Evolutionary conservation across 2,329 filamentous ascomycete genomes (phyloP).

Genomic region (Kalaharituber pfeilii): DNA sequence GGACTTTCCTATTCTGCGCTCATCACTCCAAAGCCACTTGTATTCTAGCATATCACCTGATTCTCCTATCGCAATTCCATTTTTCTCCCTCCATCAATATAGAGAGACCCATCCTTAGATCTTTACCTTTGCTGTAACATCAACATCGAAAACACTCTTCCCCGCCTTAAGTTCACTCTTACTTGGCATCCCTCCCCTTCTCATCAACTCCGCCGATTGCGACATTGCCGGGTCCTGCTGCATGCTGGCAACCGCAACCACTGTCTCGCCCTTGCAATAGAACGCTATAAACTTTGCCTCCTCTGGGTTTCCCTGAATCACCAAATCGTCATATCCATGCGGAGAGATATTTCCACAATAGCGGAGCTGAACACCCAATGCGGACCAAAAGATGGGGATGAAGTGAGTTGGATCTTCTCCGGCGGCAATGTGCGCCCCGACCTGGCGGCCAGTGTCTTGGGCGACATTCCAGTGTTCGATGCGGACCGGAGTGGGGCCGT

Average conservation of each 20-base stretch:
- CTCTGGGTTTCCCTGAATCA: constrained; percentile 59
- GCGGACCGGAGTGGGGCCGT: constrained; percentile 32
- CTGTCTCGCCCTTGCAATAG: constrained; percentile 59
- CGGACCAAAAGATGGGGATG: constrained; percentile 94
- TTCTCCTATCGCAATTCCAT: no score
- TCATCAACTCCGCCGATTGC: constrained; percentile 73
- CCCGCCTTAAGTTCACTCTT: constrained; percentile 44
- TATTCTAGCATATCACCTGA: no score
- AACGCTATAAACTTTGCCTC: constrained; percentile 75
- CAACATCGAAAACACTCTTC: constrained; percentile 11
- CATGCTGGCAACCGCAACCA: constrained; percentile 78
- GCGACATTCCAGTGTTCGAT: constrained; percentile 99
- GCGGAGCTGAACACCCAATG: constrained; percentile 68
- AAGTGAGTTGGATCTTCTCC: constrained; percentile 49
- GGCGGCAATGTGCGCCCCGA: constrained; percentile 60
- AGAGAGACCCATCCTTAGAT: no score
- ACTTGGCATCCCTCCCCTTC: constrained; percentile 58
- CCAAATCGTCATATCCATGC: constrained; percentile 68
- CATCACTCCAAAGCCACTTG: no score
- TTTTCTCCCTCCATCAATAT: no score
- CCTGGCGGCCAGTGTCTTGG: constrained; percentile 72
- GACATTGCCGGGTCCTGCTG: constrained; percentile 71
- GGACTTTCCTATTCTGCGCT: no score
- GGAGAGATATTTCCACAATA: constrained; percentile 76
- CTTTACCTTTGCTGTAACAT: constrained; percentile 8